Percentiles rank a stretch among this genome's conserved stretches.
Conservation (phyloP, 2,329 filamentous ascomycete genomes). For the Phialocephala sp. region DNA sequence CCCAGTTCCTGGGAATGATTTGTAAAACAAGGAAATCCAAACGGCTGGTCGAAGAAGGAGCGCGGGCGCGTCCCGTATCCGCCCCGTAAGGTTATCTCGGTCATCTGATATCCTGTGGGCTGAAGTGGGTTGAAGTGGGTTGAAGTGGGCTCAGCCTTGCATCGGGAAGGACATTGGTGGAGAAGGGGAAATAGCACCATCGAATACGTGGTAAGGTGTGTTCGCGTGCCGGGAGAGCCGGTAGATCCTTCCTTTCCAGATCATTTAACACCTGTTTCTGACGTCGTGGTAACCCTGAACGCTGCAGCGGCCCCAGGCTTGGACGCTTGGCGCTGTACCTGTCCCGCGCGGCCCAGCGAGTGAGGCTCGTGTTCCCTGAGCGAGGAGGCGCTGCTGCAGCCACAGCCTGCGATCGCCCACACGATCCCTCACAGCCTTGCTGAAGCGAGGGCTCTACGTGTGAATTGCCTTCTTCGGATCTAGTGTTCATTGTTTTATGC, state of each 20-base stretch:
- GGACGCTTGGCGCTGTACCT: neutral
- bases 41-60: neutral
- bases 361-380: neutral
- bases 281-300: conserved; percentile 2
- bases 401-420: neutral
- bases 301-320: neutral
- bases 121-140: neutral
- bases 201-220: neutral
- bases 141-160: conserved; percentile 7
- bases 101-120: neutral
- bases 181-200: neutral
- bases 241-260: conserved; percentile 1
- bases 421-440: neutral
- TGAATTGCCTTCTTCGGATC: neutral
- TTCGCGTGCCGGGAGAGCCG: conserved; percentile 1
- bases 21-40: neutral
- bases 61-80: neutral
- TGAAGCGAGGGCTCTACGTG: neutral
- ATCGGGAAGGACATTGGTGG: neutral
- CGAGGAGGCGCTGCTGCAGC: neutral
- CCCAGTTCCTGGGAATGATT: neutral
- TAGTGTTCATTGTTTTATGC: conserved; percentile 4
- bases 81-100: neutral
- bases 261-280: conserved; percentile 1
- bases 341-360: neutral